phyloP scores from a whole-genome alignment of 1,284 basidiomycete species.

The Tylopilus sp. region DNA sequence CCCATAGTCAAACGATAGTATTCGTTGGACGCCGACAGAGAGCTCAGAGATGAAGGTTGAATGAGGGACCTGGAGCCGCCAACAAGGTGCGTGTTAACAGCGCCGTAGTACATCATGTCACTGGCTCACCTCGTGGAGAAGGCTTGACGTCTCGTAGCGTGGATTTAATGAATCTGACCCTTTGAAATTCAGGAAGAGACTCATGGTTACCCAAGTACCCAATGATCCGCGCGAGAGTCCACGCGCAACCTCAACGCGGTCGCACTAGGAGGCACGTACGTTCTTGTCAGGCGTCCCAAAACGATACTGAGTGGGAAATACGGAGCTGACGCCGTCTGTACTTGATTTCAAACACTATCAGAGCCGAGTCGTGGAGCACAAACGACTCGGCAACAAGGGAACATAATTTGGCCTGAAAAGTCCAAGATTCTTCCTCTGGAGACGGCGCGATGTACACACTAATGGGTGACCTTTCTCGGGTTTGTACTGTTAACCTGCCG shows the following conservation, averaged over 20 bases:
- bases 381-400: background rate
- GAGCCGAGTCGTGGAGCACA: too few relatives aligned
- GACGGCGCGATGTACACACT: background rate
- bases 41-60: background rate
- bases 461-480: background rate
- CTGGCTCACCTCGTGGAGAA: slow-evolving; percentile 2
- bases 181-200: background rate
- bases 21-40: slow-evolving; percentile 6
- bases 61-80: background rate
- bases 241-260: background rate
- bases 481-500: background rate
- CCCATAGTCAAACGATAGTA: slow-evolving; percentile 13
- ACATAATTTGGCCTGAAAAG: background rate
- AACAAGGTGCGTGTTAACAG: slow-evolving; percentile 10
- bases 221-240: background rate
- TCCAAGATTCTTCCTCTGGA: background rate
- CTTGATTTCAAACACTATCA: background rate
- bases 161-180: slow-evolving; percentile 6
- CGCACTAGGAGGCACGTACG: background rate
- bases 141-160: slow-evolving; percentile 3
- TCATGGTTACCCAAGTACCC: background rate
- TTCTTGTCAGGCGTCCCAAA: background rate
- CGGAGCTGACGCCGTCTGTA: background rate
- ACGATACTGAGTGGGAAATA: background rate
- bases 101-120: background rate